phyloP scores from a whole-genome alignment of 2,329 filamentous ascomycete genomes.

The Curvularia hawaiiensis region DNA sequence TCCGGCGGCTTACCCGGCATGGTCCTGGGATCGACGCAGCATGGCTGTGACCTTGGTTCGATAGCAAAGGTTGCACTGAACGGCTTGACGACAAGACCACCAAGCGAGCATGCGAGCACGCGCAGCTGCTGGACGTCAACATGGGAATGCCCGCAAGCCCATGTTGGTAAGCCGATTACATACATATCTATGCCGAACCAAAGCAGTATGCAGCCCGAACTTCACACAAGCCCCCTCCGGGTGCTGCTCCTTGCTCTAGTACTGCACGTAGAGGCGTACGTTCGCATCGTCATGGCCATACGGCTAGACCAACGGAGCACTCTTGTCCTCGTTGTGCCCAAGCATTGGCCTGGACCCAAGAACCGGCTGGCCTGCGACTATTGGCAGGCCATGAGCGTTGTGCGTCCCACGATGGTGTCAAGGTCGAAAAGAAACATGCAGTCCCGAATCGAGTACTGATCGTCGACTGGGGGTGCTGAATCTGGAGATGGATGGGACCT shows the following conservation, averaged over 20 bases:
- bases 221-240: not conserved
- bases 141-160: constrained; percentile 6
- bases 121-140: constrained; percentile 3
- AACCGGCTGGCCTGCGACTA: not conserved
- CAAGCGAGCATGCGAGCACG: constrained; percentile 1
- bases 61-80: constrained; percentile 8
- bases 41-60: constrained; percentile 16
- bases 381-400: constrained; percentile 8
- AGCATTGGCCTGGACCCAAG: constrained; percentile 1
- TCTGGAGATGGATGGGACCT: constrained; percentile 15
- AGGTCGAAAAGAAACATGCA: constrained; percentile 16
- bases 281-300: too few relatives aligned
- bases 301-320: not conserved
- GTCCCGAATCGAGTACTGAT: constrained; percentile 27
- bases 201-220: not conserved
- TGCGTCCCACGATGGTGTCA: constrained; percentile 17
- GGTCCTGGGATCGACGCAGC: constrained; percentile 20
- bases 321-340: not conserved
- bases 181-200: not conserved
- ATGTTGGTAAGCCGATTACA: constrained; percentile 1
- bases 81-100: constrained; percentile 6
- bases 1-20: constrained; percentile 35
- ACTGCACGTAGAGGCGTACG: not conserved
- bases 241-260: not conserved
- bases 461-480: constrained; percentile 25